Evolutionary conservation across 345 rosid species (phyloP), one percentile per base, ranked within the genome.

Genomic region (Hypericum androsaemum): DNA sequence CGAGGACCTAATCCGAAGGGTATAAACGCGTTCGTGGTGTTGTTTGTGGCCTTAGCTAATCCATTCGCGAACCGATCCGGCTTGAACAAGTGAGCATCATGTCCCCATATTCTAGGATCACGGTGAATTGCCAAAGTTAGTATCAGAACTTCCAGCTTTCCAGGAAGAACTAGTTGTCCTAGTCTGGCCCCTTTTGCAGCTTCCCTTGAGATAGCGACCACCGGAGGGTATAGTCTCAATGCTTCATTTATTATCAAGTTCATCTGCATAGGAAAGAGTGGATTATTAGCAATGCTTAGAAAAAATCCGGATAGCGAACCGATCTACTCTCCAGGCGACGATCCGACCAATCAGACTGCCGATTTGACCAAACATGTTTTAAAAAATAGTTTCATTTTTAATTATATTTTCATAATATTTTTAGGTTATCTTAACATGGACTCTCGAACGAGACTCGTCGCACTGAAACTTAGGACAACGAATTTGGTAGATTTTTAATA

Each of bases 1-100:
- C 39, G 54, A 8, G 54, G 54, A 10, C 54, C 54, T 17, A 51
- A 32, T 7, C 42, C 54, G 41, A 51, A 51, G 37, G 54, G 54
- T 6, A 51, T 10, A 16, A 51, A 51, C 37, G 54, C 54, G n/a
- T 13, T 8, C 7, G 54, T 17, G 16, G 36, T 51, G 12, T 35
- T 51, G 12, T 51, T 51, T 12, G 54, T 51, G 1, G 54, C 54
- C 8, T 51, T 36, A 0, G 39, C 40, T 5, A 51, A 39, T 6
- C 42, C 54, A n/a, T 51, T 40, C 14, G 54, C 41, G n/a, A 51
- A 51, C 6, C 54, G 11, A 0, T 51, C 41, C 8, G 54, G 54
- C 8, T 51, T 51, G 54, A 51, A 51, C 12, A 51, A 41, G 39
- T 51, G 5, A 2, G 16, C 54, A 37, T 51, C 54, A 8, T 51